These are phyloP conservation scores for Stagonosporopsis tanaceti DNA, from an alignment of 2,329 filamentous ascomycete genomes.

Conservation along the genomic window DNA sequence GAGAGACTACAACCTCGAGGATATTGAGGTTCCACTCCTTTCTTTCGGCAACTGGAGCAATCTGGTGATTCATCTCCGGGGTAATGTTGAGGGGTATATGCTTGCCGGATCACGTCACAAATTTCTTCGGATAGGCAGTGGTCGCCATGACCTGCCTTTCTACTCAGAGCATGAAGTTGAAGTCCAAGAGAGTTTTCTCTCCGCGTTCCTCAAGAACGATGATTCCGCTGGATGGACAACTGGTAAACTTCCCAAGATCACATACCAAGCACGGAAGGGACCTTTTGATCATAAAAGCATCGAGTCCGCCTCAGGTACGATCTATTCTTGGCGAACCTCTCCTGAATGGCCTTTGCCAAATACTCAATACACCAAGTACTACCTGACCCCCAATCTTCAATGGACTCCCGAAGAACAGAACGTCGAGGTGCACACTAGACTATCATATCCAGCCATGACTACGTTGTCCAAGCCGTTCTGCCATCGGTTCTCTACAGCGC, in stretches of 20 bases:
- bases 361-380: neutral
- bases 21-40: neutral
- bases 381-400: neutral
- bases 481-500: neutral
- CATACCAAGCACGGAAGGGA: neutral
- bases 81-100: neutral
- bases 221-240: neutral
- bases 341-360: neutral
- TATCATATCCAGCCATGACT: neutral
- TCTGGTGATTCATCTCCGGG: neutral
- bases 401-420: neutral
- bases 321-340: neutral
- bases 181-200: neutral
- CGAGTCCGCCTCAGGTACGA: neutral
- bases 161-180: neutral
- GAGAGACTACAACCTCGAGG: neutral
- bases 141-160: neutral
- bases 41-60: neutral
- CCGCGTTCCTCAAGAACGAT: neutral
- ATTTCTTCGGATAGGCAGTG: neutral
- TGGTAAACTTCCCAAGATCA: neutral
- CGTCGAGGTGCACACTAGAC: neutral
- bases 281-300: neutral
- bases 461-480: neutral
- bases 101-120: neutral